Percentiles rank a stretch among this genome's conserved stretches.
These are phyloP conservation scores for Hemileccinum rubropunctum DNA, from an alignment of 768 basidiomycete species.

Conservation along the genomic window DNA sequence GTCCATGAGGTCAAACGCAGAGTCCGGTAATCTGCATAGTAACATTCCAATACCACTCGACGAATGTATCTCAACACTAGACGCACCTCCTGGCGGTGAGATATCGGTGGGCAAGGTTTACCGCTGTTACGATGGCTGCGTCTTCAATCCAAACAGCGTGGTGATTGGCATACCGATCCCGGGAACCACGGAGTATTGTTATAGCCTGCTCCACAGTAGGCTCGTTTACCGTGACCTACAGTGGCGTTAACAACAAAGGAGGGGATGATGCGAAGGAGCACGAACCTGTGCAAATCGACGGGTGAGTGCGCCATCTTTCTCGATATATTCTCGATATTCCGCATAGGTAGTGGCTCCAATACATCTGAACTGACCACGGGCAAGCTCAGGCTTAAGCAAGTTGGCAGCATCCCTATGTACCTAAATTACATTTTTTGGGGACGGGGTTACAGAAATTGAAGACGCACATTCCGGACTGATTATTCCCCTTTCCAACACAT, in stretches of 20 bases:
- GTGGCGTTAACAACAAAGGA: background rate
- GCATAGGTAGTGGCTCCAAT: conserved; percentile 7
- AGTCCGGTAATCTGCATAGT: conserved; percentile 4
- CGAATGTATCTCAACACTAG: background rate
- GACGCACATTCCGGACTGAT: conserved; percentile 6
- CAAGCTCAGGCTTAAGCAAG: conserved; percentile 7
- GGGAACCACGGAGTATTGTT: conserved; percentile 7
- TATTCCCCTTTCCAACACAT: conserved; percentile 6
- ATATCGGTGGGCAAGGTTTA: conserved; percentile 7
- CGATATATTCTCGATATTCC: conserved; percentile 9
- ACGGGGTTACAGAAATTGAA: background rate
- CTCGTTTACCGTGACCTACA: conserved; percentile 7
- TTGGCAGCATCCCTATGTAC: conserved; percentile 6
- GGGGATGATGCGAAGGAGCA: background rate
- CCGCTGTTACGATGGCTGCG: conserved; percentile 4
- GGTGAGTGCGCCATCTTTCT: conserved; percentile 9
- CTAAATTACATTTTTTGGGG: no score
- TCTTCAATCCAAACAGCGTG: conserved; percentile 7
- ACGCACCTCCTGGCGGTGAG: conserved; percentile 5
- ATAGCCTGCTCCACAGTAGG: conserved; percentile 5
- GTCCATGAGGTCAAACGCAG: conserved; percentile 7
- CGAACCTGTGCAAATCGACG: conserved; percentile 8
- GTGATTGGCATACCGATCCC: conserved; percentile 6
- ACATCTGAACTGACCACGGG: conserved; percentile 8
- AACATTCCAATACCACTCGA: background rate